These are phyloP conservation scores for Hymenoscyphus occultus DNA, from an alignment of 2,329 filamentous ascomycete genomes.

Conservation along the genomic window DNA sequence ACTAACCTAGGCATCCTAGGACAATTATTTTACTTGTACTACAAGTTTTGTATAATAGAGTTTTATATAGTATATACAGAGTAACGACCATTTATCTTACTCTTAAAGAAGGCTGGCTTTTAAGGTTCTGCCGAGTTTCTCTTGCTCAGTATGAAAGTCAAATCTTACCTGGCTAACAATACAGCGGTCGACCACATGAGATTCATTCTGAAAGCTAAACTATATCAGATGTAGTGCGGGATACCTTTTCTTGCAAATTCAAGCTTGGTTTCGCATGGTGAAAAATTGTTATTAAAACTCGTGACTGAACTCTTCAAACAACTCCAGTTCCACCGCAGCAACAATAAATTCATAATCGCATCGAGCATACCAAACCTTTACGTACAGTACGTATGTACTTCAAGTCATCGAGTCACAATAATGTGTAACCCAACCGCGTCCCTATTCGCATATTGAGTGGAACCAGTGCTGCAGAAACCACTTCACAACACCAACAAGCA, in stretches of 20 bases:
- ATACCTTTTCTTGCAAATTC: too few species aligned
- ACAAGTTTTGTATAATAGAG: too few species aligned
- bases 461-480: not conserved
- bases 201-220: not conserved
- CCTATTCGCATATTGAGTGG: not conserved
- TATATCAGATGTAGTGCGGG: too few species aligned
- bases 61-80: too few species aligned
- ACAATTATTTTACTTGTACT: too few species aligned
- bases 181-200: not conserved
- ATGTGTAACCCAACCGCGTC: not conserved
- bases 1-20: too few species aligned
- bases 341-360: not conserved
- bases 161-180: not conserved
- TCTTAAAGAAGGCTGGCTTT: not conserved
- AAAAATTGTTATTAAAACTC: too few species aligned
- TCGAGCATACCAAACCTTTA: not conserved
- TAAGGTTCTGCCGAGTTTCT: not conserved
- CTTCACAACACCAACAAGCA: not conserved
- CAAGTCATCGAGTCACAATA: not conserved
- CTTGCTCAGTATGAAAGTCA: not conserved
- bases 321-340: too few species aligned
- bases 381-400: not conserved
- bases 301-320: too few species aligned
- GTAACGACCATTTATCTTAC: too few species aligned
- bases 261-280: too few species aligned